These are phyloP conservation scores for Alternaria ventricosa DNA, from an alignment of 2,329 filamentous ascomycete genomes.

Conservation along the genomic window DNA sequence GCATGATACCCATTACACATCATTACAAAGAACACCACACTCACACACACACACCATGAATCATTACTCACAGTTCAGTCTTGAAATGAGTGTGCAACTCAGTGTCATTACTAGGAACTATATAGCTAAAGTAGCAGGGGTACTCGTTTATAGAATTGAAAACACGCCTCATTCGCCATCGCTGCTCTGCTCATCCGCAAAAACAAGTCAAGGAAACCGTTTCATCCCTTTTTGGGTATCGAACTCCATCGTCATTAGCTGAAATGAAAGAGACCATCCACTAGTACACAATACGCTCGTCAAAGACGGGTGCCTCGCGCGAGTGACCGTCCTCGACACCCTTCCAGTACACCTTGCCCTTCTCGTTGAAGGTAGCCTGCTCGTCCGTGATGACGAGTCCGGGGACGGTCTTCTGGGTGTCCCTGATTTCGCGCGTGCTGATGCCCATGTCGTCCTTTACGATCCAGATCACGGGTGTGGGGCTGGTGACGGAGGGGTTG, in stretches of 20 bases:
- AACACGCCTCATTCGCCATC: background rate
- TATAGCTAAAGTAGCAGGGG: background rate
- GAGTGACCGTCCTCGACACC: slow-evolving; percentile 48
- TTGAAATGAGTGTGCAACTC: background rate
- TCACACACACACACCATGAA: no score
- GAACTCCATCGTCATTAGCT: background rate
- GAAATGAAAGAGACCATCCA: background rate
- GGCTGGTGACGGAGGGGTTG: slow-evolving; percentile 52
- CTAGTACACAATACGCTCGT: slow-evolving; percentile 47
- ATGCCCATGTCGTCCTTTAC: slow-evolving; percentile 54
- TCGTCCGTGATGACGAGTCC: slow-evolving; percentile 54
- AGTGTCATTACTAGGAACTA: background rate
- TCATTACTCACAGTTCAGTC: no score
- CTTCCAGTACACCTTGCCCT: slow-evolving; percentile 54
- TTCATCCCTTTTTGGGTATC: slow-evolving; percentile 1
- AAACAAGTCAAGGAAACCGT: background rate
- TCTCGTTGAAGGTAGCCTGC: slow-evolving; percentile 53
- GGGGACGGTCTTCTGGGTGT: slow-evolving; percentile 48
- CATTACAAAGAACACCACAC: no score
- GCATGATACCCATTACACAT: slow-evolving; percentile 12
- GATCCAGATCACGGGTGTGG: slow-evolving; percentile 56
- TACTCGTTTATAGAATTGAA: background rate
- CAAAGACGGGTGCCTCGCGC: slow-evolving; percentile 53
- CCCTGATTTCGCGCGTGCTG: slow-evolving; percentile 50
- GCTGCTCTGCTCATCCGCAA: background rate